Evolutionary conservation across 2,329 filamentous ascomycete species (phyloP).

Genomic region (Fusarium setosum): DNA sequence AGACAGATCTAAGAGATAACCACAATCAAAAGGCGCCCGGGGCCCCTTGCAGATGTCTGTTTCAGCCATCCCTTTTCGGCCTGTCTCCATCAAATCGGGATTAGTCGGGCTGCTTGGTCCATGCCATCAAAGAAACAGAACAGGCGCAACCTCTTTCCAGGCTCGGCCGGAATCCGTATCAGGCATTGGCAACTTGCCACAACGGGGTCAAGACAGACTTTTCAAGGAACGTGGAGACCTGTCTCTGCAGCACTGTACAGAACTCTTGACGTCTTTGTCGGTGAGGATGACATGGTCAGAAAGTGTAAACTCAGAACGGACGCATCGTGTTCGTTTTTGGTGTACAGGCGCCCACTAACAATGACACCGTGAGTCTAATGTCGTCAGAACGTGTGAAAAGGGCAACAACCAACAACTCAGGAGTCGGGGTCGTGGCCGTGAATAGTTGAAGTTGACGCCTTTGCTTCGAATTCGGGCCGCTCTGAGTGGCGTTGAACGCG

Average conservation of each 20-base stretch:
- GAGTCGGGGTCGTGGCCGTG: slow-evolving; percentile 7
- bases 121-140: slow-evolving; percentile 9
- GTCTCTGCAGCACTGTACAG: slow-evolving; percentile 7
- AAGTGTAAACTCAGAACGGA: slow-evolving; percentile 13
- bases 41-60: slow-evolving; percentile 36
- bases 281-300: slow-evolving; percentile 1
- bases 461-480: slow-evolving; percentile 24
- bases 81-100: slow-evolving; percentile 29
- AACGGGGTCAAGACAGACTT: slow-evolving; percentile 11
- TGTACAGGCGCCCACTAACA: slow-evolving; percentile 5
- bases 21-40: slow-evolving; percentile 35
- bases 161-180: slow-evolving; percentile 30
- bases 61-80: slow-evolving; percentile 40
- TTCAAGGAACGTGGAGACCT: slow-evolving; percentile 9
- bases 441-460: slow-evolving; percentile 4
- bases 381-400: background rate
- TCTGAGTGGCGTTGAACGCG: slow-evolving; percentile 22
- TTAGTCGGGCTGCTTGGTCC: slow-evolving; percentile 29
- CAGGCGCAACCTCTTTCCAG: slow-evolving; percentile 16
- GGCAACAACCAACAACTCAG: slow-evolving; percentile 2
- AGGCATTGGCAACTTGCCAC: slow-evolving; percentile 19
- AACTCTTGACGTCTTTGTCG: slow-evolving; percentile 11
- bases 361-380: background rate
- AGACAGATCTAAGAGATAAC: slow-evolving; percentile 36
- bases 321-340: slow-evolving; percentile 6